These are phyloP conservation scores for Hypoxylon sp. DNA, from an alignment of 2,329 filamentous ascomycete genomes.

Conservation along the genomic window DNA sequence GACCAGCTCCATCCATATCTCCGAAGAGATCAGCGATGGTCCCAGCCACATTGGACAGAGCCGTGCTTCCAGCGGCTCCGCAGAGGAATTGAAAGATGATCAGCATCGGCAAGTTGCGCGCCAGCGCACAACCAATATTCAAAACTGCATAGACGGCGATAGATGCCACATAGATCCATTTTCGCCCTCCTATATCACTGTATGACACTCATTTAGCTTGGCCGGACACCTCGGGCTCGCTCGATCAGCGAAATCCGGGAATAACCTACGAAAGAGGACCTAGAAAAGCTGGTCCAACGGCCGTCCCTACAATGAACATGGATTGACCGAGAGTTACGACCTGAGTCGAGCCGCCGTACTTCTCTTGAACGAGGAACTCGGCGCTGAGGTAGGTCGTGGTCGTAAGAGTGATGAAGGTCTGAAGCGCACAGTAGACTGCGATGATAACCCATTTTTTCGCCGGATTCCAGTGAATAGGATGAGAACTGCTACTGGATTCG, in stretches of 20 bases:
- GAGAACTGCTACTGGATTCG: slow-evolving; percentile 44
- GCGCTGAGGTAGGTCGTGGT: slow-evolving; percentile 57
- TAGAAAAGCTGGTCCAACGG: slow-evolving; percentile 57
- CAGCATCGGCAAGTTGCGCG: slow-evolving; percentile 55
- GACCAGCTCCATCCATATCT: slow-evolving; percentile 55
- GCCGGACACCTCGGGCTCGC: neutral
- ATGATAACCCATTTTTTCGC: slow-evolving; percentile 50
- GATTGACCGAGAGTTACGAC: slow-evolving; percentile 56
- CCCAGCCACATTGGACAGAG: slow-evolving; percentile 53
- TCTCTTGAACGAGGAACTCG: slow-evolving; percentile 54
- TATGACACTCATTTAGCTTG: slow-evolving; percentile 25
- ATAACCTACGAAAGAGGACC: slow-evolving; percentile 56
- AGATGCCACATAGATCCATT: slow-evolving; percentile 58
- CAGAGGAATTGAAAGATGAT: slow-evolving; percentile 55
- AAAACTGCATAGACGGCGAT: slow-evolving; percentile 53
- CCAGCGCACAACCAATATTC: slow-evolving; percentile 54
- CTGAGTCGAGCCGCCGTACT: slow-evolving; percentile 55
- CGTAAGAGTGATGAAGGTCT: slow-evolving; percentile 56
- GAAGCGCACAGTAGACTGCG: slow-evolving; percentile 49
- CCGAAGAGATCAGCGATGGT: slow-evolving; percentile 55
- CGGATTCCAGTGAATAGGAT: slow-evolving; percentile 49
- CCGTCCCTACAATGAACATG: slow-evolving; percentile 59
- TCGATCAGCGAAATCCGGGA: neutral
- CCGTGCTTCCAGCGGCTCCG: slow-evolving; percentile 53
- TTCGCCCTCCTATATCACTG: slow-evolving; percentile 58